Percentiles rank a stretch among this genome's conserved stretches.
Conservation (phyloP, 2,329 filamentous ascomycete genomes). For the Plenodomus lindquistii region DNA sequence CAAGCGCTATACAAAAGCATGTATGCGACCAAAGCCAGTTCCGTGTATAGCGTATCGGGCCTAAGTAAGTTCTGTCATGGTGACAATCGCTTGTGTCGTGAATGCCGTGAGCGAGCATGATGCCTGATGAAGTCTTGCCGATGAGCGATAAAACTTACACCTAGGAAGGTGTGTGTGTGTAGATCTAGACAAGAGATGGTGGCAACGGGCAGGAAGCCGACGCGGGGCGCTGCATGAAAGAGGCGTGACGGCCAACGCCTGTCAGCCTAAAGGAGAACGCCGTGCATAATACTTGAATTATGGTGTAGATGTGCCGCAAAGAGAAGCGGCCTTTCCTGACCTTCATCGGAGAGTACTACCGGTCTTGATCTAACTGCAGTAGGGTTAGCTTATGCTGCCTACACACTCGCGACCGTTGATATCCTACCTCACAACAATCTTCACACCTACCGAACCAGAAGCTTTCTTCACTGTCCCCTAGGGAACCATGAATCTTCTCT, state of each 20-base stretch:
- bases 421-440: neutral
- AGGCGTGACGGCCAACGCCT: conserved; percentile 7
- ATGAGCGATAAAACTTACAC: neutral
- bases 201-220: conserved; percentile 5
- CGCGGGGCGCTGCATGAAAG: conserved; percentile 5
- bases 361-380: neutral
- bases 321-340: neutral
- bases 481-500: neutral
- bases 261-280: neutral
- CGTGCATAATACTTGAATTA: neutral
- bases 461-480: neutral
- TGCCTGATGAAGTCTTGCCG: too few species aligned
- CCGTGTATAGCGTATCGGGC: neutral
- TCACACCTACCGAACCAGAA: neutral
- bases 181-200: neutral
- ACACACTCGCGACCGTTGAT: neutral
- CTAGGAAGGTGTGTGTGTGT: neutral
- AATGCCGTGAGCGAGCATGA: too few species aligned
- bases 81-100: too few species aligned
- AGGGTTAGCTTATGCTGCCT: neutral
- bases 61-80: neutral
- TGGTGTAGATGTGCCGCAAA: neutral
- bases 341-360: neutral
- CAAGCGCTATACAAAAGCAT: conserved; percentile 11
- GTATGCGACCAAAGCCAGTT: conserved; percentile 6